Percentiles rank a stretch among this genome's conserved stretches.
phyloP scores from a whole-genome alignment of 371 early-diverging fungal genomes.

The Synchytrium microbalum region DNA sequence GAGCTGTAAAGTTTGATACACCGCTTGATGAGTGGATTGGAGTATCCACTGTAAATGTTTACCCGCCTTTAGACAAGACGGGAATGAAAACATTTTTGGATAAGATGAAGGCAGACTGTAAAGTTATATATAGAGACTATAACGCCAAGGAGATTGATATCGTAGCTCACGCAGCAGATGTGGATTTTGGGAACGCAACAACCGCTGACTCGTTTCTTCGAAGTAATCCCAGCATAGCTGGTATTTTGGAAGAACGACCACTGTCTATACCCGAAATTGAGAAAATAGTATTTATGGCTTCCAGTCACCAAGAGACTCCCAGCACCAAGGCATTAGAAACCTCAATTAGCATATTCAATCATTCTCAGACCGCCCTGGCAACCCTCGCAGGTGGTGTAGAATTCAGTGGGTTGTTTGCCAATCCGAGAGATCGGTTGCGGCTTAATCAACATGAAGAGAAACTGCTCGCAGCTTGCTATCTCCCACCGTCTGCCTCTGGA shows the following conservation, averaged over 20 bases:
- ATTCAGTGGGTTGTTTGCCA: slow-evolving; percentile 10
- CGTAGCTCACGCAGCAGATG: background rate
- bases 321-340: background rate
- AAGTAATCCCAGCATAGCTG: background rate
- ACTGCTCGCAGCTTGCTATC: slow-evolving; percentile 16
- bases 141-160: slow-evolving; percentile 13
- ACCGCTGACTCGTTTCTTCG: background rate
- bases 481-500: slow-evolving; percentile 11
- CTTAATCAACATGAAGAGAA: slow-evolving; percentile 16
- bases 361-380: slow-evolving; percentile 2
- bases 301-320: background rate
- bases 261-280: slow-evolving; percentile 8
- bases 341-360: background rate
- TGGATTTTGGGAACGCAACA: no score
- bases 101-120: slow-evolving; percentile 7
- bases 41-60: slow-evolving; percentile 9
- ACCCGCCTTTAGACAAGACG: slow-evolving; percentile 11
- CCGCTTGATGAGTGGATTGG: slow-evolving; percentile 15
- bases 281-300: slow-evolving; percentile 8
- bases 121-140: background rate
- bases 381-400: background rate
- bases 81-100: slow-evolving; percentile 10
- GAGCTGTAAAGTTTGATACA: slow-evolving; percentile 11
- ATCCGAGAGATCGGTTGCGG: slow-evolving; percentile 16
- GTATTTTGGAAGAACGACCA: background rate